A percentile compares a stretch with the other conserved stretches of the same genome.
Evolutionary conservation across 202 grass and related monocot species (phyloP).

Genomic region (Setaria viridis): DNA sequence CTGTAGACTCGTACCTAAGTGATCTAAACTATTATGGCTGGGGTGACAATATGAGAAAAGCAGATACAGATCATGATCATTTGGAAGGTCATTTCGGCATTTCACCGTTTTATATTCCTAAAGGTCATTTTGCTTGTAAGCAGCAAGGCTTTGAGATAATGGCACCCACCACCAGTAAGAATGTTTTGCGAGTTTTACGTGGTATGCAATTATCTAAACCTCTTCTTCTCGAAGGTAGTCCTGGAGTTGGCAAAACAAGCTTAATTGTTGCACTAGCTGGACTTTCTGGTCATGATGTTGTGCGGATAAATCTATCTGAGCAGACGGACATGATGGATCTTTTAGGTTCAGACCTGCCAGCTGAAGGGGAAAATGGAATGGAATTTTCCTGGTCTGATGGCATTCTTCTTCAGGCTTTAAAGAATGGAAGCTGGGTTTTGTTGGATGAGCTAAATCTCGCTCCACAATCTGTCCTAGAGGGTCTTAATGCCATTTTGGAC

Average conservation of each 20-base stretch:
- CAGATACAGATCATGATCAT: conserved; percentile 43
- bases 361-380: conserved; percentile 74
- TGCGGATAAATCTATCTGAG: conserved; percentile 95
- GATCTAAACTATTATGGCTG: conserved; percentile 85
- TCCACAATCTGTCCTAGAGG: conserved; percentile 94
- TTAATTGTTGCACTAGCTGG: conserved; percentile 80
- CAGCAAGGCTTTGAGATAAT: conserved; percentile 66
- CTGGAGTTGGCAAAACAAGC: conserved; percentile 97
- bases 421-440: conserved; percentile 94
- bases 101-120: conserved; percentile 73
- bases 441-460: conserved; percentile 99
- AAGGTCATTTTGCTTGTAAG: conserved; percentile 71
- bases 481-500: conserved; percentile 95
- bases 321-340: conserved; percentile 99
- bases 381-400: conserved; percentile 98
- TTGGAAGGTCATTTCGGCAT: conserved; percentile 72
- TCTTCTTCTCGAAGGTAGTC: conserved; percentile 96
- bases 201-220: conserved; percentile 92
- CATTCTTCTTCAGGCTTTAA: conserved; percentile 98
- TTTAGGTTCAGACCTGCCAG: conserved; percentile 89
- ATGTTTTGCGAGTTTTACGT: conserved; percentile 86
- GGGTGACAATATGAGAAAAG: conserved; percentile 61
- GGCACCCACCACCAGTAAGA: conserved; percentile 86
- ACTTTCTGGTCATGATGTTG: conserved; percentile 84
- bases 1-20: conserved; percentile 40